Base-by-base conservation (phyloP, 73 alveolate genomes). In the Effrenium voratum region DNA sequence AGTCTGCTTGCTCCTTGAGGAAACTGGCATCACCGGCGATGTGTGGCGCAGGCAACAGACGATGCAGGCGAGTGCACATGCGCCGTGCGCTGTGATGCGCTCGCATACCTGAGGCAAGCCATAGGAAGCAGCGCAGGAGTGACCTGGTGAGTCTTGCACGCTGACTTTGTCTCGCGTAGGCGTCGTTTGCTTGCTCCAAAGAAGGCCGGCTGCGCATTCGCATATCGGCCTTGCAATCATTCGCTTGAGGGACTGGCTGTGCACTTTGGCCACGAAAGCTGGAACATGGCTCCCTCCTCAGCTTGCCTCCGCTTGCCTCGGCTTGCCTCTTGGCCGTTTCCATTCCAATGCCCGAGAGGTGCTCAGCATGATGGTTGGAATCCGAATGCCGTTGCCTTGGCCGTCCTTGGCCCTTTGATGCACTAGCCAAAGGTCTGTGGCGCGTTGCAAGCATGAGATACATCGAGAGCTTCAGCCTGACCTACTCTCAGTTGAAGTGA, bases 301-400 rank as follows among this genome's bases (percentile, higher is more conserved):
- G 28, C n/a, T 1, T n/a, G 6, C 5, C 40, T 40, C 22, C 16
- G 86, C 30, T 0, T 22, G 13, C 10, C 1, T 72, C 49, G 82
- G 47, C 38, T 72, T 72, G 68, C 75, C 3, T 57, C 28, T 57
- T 2, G 16, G 72, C 0, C n/a, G 72, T 1, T 57, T 57, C 28
- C 3, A 22, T 2, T 1, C 16, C n/a, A 57, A 57, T 57, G 72
- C 72, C 28, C n/a, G 3, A 28, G 46, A 79, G 90, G 90, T 79
- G 44, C 90, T 79, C 90, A 79, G 90, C 90, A 79, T 79, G 90
- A 79, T 79, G 90, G 90, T 79, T 46, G 90, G 90, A 46, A 79
- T 79, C 46, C 90, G 90, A 28, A 79, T 79, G 90, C 44, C 28
- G 16, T 22, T 22, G 16, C 72, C 72, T 57, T 66, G 46, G 46